Conservation (phyloP, 352 stramenopile genomes). For the Phytophthora pinifolia region DNA sequence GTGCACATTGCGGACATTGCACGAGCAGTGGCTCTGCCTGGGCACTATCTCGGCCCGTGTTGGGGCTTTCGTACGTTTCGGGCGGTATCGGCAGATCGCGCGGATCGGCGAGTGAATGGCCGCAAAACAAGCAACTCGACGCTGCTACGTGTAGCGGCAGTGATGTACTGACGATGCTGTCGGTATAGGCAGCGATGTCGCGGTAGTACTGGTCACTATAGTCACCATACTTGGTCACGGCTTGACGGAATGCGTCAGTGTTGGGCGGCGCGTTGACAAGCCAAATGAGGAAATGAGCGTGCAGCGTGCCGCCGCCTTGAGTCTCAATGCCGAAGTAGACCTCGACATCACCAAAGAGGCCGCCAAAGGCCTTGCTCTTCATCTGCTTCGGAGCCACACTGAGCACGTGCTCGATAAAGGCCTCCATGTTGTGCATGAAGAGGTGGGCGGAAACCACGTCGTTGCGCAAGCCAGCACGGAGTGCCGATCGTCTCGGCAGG, state of each 20-base stretch:
- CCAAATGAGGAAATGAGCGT: constrained; percentile 4
- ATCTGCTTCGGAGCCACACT: background rate
- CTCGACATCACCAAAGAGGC: constrained; percentile 2
- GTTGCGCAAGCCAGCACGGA: background rate
- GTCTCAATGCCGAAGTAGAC: constrained; percentile 8
- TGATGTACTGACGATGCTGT: background rate
- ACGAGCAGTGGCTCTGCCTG: background rate
- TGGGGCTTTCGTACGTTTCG: too few species aligned
- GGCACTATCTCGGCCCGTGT: too few species aligned
- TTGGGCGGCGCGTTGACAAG: background rate
- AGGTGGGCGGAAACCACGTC: background rate
- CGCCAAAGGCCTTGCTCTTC: constrained; percentile 8
- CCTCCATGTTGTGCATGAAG: background rate
- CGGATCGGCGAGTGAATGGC: background rate
- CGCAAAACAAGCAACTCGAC: background rate
- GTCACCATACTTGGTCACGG: background rate
- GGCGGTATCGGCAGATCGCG: background rate
- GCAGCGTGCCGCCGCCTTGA: constrained; percentile 5
- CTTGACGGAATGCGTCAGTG: background rate
- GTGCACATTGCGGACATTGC: background rate
- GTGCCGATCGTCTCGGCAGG: background rate
- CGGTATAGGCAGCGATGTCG: background rate
- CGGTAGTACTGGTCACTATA: background rate
- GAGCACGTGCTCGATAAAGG: background rate
- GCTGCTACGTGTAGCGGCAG: background rate